Evolutionary conservation across 2,329 filamentous ascomycete genomes (phyloP).

Genomic region (Fusarium penzigii): DNA sequence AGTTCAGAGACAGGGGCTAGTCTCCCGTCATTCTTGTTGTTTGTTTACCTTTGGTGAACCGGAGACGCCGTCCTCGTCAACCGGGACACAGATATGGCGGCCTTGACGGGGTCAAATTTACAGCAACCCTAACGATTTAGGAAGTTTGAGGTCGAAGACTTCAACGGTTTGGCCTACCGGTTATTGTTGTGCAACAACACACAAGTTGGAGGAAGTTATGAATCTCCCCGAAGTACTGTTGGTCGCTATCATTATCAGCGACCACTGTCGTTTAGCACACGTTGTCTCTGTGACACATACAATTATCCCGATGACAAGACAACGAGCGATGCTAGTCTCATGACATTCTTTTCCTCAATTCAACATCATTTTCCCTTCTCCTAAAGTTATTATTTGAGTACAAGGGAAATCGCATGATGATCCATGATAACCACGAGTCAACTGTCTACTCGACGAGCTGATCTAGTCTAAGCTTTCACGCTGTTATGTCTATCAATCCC

Average conservation of each 20-base stretch:
- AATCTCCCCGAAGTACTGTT: not conserved
- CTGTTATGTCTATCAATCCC: not conserved
- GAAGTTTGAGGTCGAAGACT: not conserved
- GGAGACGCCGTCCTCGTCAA: constrained; percentile 14
- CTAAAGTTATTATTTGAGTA: not conserved
- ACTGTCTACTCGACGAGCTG: not conserved
- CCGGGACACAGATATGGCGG: constrained; percentile 11
- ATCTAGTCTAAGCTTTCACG: not conserved
- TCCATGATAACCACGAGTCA: no score
- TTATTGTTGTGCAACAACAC: not conserved
- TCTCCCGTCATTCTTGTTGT: constrained; percentile 21
- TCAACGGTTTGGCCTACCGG: not conserved
- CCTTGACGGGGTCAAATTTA: constrained; percentile 4
- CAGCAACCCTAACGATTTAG: constrained; percentile 1
- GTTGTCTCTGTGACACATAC: not conserved
- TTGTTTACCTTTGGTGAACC: constrained; percentile 24
- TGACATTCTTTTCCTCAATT: not conserved
- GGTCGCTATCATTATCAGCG: not conserved
- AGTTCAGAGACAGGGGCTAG: constrained; percentile 9
- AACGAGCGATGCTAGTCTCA: not conserved
- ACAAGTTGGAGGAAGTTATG: not conserved
- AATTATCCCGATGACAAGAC: not conserved
- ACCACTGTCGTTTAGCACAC: not conserved
- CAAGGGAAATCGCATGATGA: not conserved
- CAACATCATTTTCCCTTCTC: not conserved